These are phyloP conservation scores for Phoma sp. DNA, from an alignment of 2,329 filamentous ascomycete species.

Conservation along the genomic window DNA sequence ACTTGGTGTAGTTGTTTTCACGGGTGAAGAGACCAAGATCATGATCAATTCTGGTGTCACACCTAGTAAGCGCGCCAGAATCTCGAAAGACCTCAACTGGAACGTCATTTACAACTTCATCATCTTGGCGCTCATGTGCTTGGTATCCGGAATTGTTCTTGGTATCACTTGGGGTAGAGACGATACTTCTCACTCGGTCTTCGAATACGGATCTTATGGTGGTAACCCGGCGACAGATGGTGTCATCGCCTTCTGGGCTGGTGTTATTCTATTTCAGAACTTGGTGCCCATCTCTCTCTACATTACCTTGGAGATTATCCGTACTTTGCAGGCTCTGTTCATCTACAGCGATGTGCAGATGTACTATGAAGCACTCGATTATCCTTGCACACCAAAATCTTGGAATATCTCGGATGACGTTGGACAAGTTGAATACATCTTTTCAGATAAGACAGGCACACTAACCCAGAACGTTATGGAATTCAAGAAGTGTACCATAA, in stretches of 20 bases:
- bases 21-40: constrained; percentile 95
- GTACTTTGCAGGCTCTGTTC: constrained; percentile 91
- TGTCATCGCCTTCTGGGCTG: constrained; percentile 96
- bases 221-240: constrained; percentile 76
- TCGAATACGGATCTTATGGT: constrained; percentile 86
- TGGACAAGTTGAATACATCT: constrained; percentile 98
- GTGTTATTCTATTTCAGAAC: constrained; percentile 94
- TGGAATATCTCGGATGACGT: constrained; percentile 99
- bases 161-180: constrained; percentile 79
- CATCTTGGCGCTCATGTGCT: constrained; percentile 86
- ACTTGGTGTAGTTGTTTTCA: constrained; percentile 90
- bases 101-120: constrained; percentile 97
- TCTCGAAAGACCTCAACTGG: constrained; percentile 93
- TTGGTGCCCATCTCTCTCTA: constrained; percentile 98
- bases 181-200: constrained; percentile 77
- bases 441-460: constrained; percentile 92
- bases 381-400: constrained; percentile 94
- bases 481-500: constrained; percentile 98
- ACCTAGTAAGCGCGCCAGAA: constrained; percentile 88
- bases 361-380: constrained; percentile 95
- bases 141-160: constrained; percentile 83
- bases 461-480: constrained; percentile 96
- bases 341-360: constrained; percentile 96
- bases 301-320: constrained; percentile 94
- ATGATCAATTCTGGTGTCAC: constrained; percentile 99